A percentile compares a stretch with the other conserved stretches of the same genome.
Conservation (phyloP, 164 flowering plant species). For the Akebia trifoliata region DNA sequence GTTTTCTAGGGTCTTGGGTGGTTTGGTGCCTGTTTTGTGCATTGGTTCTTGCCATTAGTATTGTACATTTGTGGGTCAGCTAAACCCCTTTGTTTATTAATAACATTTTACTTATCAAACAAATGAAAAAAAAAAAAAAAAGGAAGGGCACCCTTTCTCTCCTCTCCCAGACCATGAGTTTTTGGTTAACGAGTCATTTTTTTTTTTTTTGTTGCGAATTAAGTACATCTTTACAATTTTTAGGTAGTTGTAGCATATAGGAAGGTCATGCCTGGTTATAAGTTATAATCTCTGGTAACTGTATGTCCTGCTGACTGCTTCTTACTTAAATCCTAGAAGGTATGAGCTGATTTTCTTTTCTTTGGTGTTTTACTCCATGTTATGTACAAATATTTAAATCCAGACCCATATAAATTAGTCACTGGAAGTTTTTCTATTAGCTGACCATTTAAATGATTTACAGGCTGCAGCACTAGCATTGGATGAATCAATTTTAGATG, state of each 20-base stretch:
- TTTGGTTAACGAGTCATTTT: too few species aligned
- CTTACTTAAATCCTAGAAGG: not conserved
- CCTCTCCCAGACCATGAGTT: too few species aligned
- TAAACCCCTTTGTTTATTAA: not conserved
- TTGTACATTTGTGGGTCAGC: too few species aligned
- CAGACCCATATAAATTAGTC: too few species aligned
- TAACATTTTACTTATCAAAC: not conserved
- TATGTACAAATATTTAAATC: not conserved
- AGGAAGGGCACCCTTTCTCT: not conserved
- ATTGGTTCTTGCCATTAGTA: too few species aligned
- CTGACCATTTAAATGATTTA: constrained; percentile 9
- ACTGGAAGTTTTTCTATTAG: not conserved
- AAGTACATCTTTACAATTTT: not conserved
- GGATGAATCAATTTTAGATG: constrained; percentile 89
- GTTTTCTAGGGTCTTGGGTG: too few species aligned
- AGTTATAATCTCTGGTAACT: not conserved
- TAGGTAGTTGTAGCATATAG: not conserved
- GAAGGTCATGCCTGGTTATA: not conserved
- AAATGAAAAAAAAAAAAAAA: not conserved
- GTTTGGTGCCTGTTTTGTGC: too few species aligned
- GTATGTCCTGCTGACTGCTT: not conserved
- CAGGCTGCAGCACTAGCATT: constrained; percentile 92
- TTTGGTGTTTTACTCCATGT: not conserved
- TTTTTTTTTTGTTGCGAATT: too few species aligned
- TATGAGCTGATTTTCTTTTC: not conserved